Evolutionary conservation across 108 stramenopile genomes (phyloP).

Genomic region (Cyclotella kingstonii): DNA sequence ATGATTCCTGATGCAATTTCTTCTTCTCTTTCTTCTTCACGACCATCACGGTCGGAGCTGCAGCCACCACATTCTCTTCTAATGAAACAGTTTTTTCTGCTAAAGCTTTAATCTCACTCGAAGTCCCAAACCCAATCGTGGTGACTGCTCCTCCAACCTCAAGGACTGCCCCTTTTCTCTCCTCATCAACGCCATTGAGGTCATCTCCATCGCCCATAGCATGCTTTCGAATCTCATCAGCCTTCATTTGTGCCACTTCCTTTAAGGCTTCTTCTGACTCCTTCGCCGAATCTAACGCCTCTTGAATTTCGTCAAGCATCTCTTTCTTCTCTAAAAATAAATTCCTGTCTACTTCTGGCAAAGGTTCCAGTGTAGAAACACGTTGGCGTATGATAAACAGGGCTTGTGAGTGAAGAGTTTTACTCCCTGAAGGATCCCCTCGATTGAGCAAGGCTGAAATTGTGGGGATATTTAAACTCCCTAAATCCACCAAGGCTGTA

Average conservation of each 20-base stretch:
- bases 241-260: conserved; percentile 58
- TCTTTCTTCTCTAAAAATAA: conserved; percentile 34
- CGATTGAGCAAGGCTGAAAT: no score
- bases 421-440: no score
- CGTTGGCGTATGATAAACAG: conserved; percentile 25
- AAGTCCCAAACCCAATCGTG: conserved; percentile 39
- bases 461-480: no score
- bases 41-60: conserved; percentile 49
- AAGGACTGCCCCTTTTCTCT: conserved; percentile 16
- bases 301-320: conserved; percentile 83
- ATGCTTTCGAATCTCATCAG: conserved; percentile 44
- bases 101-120: background rate
- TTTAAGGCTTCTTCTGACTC: conserved; percentile 55
- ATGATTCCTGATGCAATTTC: background rate
- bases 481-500: no score
- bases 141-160: conserved; percentile 32
- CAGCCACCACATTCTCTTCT: conserved; percentile 6
- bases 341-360: conserved; percentile 9
- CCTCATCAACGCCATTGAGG: no score
- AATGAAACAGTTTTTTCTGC: no score
- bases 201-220: conserved; percentile 8
- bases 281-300: conserved; percentile 73
- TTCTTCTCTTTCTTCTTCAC: conserved; percentile 53
- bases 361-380: conserved; percentile 9
- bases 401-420: conserved; percentile 14